Evolutionary conservation across 306 rosid species (phyloP).

Genomic region (Vigna nakashimae): DNA sequence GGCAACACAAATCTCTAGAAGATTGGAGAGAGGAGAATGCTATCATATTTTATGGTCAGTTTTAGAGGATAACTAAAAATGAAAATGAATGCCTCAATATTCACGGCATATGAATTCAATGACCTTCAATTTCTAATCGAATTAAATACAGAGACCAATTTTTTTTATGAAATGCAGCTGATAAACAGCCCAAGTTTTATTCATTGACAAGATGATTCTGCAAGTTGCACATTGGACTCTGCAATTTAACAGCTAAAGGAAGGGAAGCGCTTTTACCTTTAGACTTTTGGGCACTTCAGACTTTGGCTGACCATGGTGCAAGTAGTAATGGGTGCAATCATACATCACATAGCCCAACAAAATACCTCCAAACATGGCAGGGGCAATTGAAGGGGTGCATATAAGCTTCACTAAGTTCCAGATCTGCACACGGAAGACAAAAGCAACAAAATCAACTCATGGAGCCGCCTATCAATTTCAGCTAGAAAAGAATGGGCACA

Average conservation of each 20-base stretch:
- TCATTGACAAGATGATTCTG: conserved; percentile 5
- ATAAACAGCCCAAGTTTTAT: not conserved
- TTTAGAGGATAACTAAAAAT: not conserved
- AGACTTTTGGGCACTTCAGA: conserved; percentile 54
- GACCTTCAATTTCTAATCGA: conserved; percentile 21
- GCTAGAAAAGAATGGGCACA: conserved; percentile 4
- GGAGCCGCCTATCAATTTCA: conserved; percentile 26
- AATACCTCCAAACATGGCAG: conserved; percentile 89
- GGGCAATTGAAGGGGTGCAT: conserved; percentile 61
- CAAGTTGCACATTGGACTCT: conserved; percentile 20
- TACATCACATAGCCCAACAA: conserved; percentile 88
- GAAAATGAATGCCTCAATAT: conserved; percentile 32
- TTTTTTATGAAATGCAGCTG: conserved; percentile 12
- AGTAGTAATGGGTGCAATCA: conserved; percentile 91
- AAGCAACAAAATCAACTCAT: conserved; percentile 35
- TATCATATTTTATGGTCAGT: conserved; percentile 18
- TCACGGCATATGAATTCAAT: not conserved
- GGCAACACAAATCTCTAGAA: conserved; percentile 6
- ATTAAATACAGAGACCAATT: conserved; percentile 4
- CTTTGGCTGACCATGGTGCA: conserved; percentile 94
- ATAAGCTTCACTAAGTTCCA: conserved; percentile 70
- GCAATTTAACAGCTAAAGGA: conserved; percentile 18
- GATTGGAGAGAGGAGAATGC: conserved; percentile 6
- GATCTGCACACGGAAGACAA: conserved; percentile 57
- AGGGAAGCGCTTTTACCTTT: conserved; percentile 64